Evolutionary conservation across 345 rosid species (phyloP).

Genomic region (Gossypium australe): DNA sequence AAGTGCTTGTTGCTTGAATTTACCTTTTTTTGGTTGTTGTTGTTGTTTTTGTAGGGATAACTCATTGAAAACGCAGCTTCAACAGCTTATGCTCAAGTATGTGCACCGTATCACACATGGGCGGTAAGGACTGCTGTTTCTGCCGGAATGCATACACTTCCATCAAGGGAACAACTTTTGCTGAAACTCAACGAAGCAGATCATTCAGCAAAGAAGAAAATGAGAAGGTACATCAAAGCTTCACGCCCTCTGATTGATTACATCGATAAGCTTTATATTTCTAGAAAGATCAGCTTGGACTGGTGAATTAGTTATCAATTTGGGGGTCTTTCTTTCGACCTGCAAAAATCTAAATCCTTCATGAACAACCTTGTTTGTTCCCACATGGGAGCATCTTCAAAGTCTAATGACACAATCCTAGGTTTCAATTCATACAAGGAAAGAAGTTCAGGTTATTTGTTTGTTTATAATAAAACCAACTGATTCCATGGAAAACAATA

Average conservation of each 20-base stretch:
- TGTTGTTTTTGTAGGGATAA: neutral
- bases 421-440: neutral
- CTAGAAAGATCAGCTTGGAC: conserved; percentile 70
- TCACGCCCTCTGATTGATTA: conserved; percentile 53
- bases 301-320: conserved; percentile 40
- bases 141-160: conserved; percentile 92
- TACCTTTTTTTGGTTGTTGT: neutral
- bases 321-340: neutral
- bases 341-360: neutral
- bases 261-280: conserved; percentile 63
- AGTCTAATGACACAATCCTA: neutral
- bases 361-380: neutral
- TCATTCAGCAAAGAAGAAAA: conserved; percentile 67
- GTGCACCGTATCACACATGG: conserved; percentile 90
- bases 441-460: conserved; percentile 4
- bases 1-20: too few species aligned
- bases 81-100: conserved; percentile 74
- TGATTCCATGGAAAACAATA: neutral
- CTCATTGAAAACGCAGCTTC: conserved; percentile 78
- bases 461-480: neutral
- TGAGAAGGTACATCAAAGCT: conserved; percentile 66
- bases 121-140: conserved; percentile 79
- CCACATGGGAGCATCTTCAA: neutral
- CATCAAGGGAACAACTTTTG: conserved; percentile 70
- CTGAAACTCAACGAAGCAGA: conserved; percentile 76